These are phyloP conservation scores for Fusarium illudens DNA, from an alignment of 2,329 filamentous ascomycete species.

Conservation along the genomic window DNA sequence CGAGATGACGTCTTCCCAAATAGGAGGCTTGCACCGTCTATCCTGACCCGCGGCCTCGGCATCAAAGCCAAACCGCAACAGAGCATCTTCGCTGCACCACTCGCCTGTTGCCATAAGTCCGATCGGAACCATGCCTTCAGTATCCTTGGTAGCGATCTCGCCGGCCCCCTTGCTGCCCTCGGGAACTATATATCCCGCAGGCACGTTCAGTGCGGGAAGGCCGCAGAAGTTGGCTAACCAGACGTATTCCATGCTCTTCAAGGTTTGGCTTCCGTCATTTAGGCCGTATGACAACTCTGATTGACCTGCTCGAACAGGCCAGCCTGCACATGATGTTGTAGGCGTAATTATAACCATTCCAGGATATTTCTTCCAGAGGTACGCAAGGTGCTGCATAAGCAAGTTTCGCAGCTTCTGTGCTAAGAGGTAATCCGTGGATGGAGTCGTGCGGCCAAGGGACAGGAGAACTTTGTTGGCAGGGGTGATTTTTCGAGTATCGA, in stretches of 20 bases:
- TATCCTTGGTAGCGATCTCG: constrained; percentile 44
- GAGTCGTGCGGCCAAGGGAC: constrained; percentile 68
- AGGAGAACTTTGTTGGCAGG: constrained; percentile 73
- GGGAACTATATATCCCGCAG: constrained; percentile 55
- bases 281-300: constrained; percentile 53
- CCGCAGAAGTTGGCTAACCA: constrained; percentile 63
- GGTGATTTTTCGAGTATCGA: constrained; percentile 60
- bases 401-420: constrained; percentile 75
- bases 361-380: constrained; percentile 70
- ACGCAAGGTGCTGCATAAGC: constrained; percentile 75
- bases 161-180: constrained; percentile 45
- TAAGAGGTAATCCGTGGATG: constrained; percentile 71
- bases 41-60: constrained; percentile 51
- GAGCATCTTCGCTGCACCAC: constrained; percentile 60
- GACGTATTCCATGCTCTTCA: constrained; percentile 59
- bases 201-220: constrained; percentile 55
- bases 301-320: constrained; percentile 49
- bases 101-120: constrained; percentile 65
- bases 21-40: constrained; percentile 22
- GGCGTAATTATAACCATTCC: constrained; percentile 77
- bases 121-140: constrained; percentile 56
- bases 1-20: constrained; percentile 32
- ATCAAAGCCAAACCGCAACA: constrained; percentile 59
- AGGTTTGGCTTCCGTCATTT: constrained; percentile 57
- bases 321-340: constrained; percentile 63